phyloP scores from a whole-genome alignment of 768 basidiomycete species.

The Lactifluus echinatus region DNA sequence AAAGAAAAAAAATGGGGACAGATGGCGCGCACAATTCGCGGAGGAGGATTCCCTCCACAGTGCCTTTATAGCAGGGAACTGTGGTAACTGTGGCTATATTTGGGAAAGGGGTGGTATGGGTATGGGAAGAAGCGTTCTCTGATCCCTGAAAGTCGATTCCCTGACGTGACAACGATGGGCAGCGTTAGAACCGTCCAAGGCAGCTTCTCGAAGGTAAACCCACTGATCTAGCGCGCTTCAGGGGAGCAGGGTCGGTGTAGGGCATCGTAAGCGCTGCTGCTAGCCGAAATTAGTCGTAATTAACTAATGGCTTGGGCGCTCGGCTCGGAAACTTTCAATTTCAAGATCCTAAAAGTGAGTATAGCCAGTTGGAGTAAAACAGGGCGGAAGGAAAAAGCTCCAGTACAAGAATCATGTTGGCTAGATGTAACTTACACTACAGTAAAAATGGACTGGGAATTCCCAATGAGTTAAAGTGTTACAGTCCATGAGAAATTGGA shows the following conservation, averaged over 20 bases:
- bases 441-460: too few species aligned
- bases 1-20: background rate
- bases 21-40: background rate
- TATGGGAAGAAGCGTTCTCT: background rate
- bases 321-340: too few species aligned
- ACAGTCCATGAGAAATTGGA: too few species aligned
- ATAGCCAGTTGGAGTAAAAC: too few species aligned
- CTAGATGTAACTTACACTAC: too few species aligned
- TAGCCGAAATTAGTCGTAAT: too few species aligned
- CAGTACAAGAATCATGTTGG: too few species aligned
- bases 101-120: conserved; percentile 2
- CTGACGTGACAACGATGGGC: conserved; percentile 3
- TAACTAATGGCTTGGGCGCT: too few species aligned
- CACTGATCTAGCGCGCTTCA: conserved; percentile 12
- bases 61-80: conserved; percentile 10
- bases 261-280: background rate
- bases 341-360: too few species aligned
- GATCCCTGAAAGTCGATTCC: conserved; percentile 5
- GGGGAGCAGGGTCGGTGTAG: background rate
- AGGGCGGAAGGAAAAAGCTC: too few species aligned
- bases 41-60: background rate
- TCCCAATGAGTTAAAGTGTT: too few species aligned
- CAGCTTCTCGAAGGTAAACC: conserved; percentile 9
- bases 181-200: background rate
- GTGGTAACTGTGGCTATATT: background rate